A percentile compares a stretch with the other conserved stretches of the same genome.
Conservation (phyloP, 2,329 filamentous ascomycete species). For the Xylariales sp. region DNA sequence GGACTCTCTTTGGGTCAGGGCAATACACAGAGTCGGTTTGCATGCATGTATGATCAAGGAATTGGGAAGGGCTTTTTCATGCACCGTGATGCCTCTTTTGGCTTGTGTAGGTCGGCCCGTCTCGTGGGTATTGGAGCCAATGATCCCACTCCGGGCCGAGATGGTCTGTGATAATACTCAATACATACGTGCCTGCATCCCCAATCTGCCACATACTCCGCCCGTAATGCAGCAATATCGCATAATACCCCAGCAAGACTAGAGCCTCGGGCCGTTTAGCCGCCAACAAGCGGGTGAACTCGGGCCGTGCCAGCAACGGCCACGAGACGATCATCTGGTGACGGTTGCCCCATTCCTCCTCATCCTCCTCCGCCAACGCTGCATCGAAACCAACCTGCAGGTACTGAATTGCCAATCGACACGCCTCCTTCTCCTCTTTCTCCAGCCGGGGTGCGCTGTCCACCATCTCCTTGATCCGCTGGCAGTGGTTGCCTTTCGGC, state of each 20-base stretch:
- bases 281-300: conserved; percentile 20
- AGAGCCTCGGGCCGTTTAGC: conserved; percentile 19
- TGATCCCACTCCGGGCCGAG: background rate
- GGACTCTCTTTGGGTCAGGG: no score
- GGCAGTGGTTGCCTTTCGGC: background rate
- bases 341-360: background rate
- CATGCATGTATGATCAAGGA: no score
- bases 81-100: no score
- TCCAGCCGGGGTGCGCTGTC: background rate
- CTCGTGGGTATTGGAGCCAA: background rate
- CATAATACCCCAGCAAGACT: conserved; percentile 22
- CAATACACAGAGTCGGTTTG: no score
- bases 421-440: background rate
- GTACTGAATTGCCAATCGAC: background rate
- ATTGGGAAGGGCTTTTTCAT: no score
- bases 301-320: conserved; percentile 17
- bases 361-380: background rate
- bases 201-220: conserved; percentile 23
- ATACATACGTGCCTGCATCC: background rate
- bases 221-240: conserved; percentile 22
- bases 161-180: background rate
- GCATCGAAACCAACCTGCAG: background rate
- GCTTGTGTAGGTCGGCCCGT: no score
- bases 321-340: conserved; percentile 25
- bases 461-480: background rate